A percentile compares a stretch with the other conserved stretches of the same genome.
Evolutionary conservation across 108 stramenopile species (phyloP).

Genomic region (Pseudonitzschia pungens): DNA sequence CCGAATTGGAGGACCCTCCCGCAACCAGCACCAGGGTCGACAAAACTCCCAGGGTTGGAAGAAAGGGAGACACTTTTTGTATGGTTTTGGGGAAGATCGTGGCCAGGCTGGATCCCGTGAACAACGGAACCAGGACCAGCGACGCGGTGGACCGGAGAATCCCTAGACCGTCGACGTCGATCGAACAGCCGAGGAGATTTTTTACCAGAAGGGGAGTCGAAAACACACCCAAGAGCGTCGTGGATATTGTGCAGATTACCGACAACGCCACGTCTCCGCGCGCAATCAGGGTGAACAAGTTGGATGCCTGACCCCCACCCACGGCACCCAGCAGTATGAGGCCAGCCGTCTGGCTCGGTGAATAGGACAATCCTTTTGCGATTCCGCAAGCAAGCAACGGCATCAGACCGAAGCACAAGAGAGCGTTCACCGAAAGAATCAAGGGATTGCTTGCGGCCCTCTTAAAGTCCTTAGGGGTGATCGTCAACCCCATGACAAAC

Average conservation of each 20-base stretch:
- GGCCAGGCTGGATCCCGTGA: conserved; percentile 17
- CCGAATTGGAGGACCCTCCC: conserved; percentile 39
- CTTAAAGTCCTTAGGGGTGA: conserved; percentile 28
- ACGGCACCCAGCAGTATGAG: conserved; percentile 35
- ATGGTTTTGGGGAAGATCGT: neutral
- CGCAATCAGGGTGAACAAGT: conserved; percentile 39
- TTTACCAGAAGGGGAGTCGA: conserved; percentile 31
- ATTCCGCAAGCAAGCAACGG: conserved; percentile 25
- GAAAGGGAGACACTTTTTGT: conserved; percentile 5
- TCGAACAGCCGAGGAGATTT: conserved; percentile 13
- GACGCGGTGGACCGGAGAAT: conserved; percentile 27
- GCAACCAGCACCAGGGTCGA: conserved; percentile 40
- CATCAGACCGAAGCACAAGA: conserved; percentile 37
- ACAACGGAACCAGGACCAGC: conserved; percentile 36
- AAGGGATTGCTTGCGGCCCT: conserved; percentile 7
- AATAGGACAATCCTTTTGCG: neutral
- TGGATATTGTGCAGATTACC: conserved; percentile 36
- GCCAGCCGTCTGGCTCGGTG: conserved; percentile 11
- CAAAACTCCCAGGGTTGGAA: conserved; percentile 32
- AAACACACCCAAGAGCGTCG: conserved; percentile 35
- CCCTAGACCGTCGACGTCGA: conserved; percentile 20
- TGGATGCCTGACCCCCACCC: conserved; percentile 46
- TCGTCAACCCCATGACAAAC: conserved; percentile 38
- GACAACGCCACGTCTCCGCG: conserved; percentile 43
- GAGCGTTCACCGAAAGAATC: conserved; percentile 22